Evolutionary conservation across 2,329 filamentous ascomycete species (phyloP).

Genomic region (Neopestalotiopsis sp.): DNA sequence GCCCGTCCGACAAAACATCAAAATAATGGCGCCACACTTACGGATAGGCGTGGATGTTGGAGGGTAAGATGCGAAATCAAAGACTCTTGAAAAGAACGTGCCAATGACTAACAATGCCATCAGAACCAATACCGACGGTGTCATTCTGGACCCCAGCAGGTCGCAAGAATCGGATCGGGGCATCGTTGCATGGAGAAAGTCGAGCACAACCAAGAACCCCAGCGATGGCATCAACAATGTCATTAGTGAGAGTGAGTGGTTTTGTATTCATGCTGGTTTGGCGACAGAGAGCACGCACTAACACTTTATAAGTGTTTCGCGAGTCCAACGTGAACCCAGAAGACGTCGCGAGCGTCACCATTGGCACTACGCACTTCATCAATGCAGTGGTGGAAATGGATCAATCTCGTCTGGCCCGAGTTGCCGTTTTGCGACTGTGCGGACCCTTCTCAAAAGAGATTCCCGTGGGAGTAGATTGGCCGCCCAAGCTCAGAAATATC

Average conservation of each 20-base stretch:
- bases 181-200: constrained; percentile 24
- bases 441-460: constrained; percentile 54
- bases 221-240: constrained; percentile 28
- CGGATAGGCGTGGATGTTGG: constrained; percentile 29
- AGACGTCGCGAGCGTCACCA: constrained; percentile 50
- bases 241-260: constrained; percentile 18
- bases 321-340: constrained; percentile 27
- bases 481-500: constrained; percentile 47
- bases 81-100: neutral
- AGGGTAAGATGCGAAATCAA: constrained; percentile 19
- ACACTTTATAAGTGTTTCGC: constrained; percentile 23
- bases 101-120: neutral
- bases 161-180: constrained; percentile 19
- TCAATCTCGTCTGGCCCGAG: constrained; percentile 46
- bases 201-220: constrained; percentile 26
- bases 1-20: too few relatives aligned
- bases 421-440: constrained; percentile 58
- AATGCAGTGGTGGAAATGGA: constrained; percentile 61
- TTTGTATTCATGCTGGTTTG: neutral
- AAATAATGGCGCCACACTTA: constrained; percentile 19
- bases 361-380: constrained; percentile 61
- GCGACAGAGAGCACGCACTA: too few relatives aligned
- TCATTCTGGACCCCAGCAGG: constrained; percentile 26
- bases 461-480: constrained; percentile 57
- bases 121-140: constrained; percentile 30